Percentiles rank a stretch among this genome's conserved stretches.
Conservation (phyloP, 257 asterid genomes). For the Anisodus tanguticus region DNA sequence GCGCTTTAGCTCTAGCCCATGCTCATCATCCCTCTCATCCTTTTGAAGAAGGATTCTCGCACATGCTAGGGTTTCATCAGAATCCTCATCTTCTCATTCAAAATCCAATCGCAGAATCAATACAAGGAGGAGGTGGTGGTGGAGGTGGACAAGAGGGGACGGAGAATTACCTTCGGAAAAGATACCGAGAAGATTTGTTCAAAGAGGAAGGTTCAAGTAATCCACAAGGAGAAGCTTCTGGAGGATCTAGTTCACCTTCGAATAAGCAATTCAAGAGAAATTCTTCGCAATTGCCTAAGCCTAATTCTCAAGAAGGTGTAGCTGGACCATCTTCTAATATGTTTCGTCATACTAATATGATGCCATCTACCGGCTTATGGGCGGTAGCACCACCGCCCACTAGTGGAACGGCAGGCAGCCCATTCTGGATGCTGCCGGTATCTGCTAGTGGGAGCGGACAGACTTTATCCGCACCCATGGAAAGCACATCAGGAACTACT, state of each 20-base stretch:
- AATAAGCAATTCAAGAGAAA: constrained; percentile 55
- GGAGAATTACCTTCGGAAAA: constrained; percentile 64
- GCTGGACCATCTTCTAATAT: constrained; percentile 45
- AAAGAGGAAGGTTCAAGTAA: constrained; percentile 55
- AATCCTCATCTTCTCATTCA: constrained; percentile 46
- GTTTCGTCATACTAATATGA: constrained; percentile 49
- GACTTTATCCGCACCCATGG: constrained; percentile 28
- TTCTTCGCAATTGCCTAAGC: constrained; percentile 38
- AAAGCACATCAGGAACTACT: constrained; percentile 34
- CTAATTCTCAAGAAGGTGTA: constrained; percentile 36
- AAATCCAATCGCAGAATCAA: constrained; percentile 46
- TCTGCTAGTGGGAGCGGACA: constrained; percentile 31
- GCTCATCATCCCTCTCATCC: constrained; percentile 42
- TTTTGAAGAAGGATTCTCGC: constrained; percentile 62
- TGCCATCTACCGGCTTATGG: constrained; percentile 66
- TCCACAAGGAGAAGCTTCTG: constrained; percentile 45
- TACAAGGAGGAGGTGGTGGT: constrained; percentile 44
- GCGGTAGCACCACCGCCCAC: constrained; percentile 41
- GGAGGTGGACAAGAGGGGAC: constrained; percentile 46
- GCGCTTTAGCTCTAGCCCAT: constrained; percentile 57
- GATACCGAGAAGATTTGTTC: constrained; percentile 71
- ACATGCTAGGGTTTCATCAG: constrained; percentile 76
- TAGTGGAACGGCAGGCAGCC: constrained; percentile 35
- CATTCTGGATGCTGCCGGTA: constrained; percentile 70
- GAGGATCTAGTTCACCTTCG: constrained; percentile 57